These are phyloP conservation scores for Boletus sp. DNA, from an alignment of 1,284 basidiomycete species.

Conservation along the genomic window DNA sequence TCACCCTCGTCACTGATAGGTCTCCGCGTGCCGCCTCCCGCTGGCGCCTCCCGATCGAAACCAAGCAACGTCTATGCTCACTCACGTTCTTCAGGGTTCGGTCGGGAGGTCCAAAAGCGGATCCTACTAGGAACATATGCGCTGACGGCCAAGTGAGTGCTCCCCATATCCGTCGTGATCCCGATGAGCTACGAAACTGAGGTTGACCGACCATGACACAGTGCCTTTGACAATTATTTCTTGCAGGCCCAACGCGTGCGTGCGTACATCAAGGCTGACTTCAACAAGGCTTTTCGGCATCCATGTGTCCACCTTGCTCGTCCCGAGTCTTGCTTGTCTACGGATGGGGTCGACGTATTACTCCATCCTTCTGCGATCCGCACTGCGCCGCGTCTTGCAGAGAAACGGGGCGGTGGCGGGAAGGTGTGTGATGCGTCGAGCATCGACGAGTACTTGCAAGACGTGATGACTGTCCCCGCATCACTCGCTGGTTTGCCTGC, in stretches of 20 bases:
- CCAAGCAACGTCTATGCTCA: constrained; percentile 58
- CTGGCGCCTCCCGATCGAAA: constrained; percentile 48
- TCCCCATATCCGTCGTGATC: neutral
- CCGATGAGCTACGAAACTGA: neutral
- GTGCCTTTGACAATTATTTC: constrained; percentile 97
- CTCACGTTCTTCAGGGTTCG: constrained; percentile 73
- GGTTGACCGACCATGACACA: constrained; percentile 36
- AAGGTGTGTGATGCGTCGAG: constrained; percentile 24
- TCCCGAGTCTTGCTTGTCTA: constrained; percentile 10
- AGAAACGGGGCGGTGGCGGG: constrained; percentile 7
- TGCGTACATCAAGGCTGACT: constrained; percentile 72
- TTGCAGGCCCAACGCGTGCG: constrained; percentile 89
- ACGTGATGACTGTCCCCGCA: constrained; percentile 91
- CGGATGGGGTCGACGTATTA: constrained; percentile 73
- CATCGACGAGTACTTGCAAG: constrained; percentile 80
- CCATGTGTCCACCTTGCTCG: constrained; percentile 53
- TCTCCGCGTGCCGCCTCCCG: constrained; percentile 47
- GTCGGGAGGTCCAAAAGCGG: constrained; percentile 84
- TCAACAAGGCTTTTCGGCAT: constrained; percentile 67
- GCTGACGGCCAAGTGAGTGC: constrained; percentile 83
- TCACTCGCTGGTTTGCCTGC: constrained; percentile 90
- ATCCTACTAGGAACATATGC: constrained; percentile 94
- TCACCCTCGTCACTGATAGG: constrained; percentile 43
- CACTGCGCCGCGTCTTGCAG: constrained; percentile 66
- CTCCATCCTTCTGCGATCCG: constrained; percentile 85